Conservation (phyloP, 208 protist genomes). For the Naegleria lovaniensis region DNA sequence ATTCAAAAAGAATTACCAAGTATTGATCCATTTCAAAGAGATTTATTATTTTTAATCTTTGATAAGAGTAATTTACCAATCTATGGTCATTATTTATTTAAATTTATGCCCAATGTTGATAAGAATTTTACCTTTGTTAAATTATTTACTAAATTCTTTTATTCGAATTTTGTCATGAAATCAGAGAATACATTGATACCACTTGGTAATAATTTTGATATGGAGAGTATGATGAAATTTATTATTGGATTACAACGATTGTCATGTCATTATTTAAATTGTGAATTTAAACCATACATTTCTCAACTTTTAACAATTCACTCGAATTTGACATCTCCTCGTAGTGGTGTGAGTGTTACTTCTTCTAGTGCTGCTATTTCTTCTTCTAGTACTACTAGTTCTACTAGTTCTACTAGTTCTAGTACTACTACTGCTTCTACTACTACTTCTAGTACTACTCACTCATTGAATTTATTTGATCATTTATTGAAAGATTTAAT, state of each 20-base stretch:
- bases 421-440: background rate
- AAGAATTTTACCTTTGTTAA: background rate
- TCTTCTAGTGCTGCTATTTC: no score
- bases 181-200: background rate
- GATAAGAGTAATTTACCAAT: background rate
- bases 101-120: background rate
- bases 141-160: background rate
- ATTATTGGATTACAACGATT: conserved; percentile 15
- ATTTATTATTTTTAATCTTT: conserved; percentile 3
- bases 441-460: background rate
- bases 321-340: no score
- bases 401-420: no score
- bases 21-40: background rate
- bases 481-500: no score
- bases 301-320: background rate
- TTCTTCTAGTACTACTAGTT: no score
- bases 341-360: background rate
- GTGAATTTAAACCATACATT: background rate
- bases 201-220: background rate
- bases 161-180: background rate
- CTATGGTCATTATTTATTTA: background rate
- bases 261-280: background rate
- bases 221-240: conserved; percentile 6
- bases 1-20: background rate
- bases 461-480: no score